phyloP scores from a whole-genome alignment of 2,329 filamentous ascomycete species.

The Trichoderma gracile region DNA sequence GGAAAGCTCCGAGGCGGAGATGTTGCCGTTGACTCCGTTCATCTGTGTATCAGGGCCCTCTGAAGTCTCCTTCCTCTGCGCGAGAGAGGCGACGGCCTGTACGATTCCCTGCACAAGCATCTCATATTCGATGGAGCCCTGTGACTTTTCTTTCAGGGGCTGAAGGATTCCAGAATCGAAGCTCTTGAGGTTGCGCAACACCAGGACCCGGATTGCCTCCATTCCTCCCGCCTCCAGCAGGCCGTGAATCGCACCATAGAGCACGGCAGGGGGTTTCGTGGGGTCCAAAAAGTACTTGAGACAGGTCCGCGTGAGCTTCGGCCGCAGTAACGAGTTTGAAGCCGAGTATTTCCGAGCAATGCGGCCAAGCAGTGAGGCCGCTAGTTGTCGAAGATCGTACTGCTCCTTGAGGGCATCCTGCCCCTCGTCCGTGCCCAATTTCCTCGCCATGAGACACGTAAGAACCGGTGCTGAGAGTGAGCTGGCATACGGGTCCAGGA shows the following conservation, averaged over 20 bases:
- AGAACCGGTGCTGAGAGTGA: conserved; percentile 81
- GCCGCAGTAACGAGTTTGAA: conserved; percentile 78
- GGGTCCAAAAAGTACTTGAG: conserved; percentile 91
- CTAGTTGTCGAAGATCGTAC: conserved; percentile 80
- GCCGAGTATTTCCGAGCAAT: conserved; percentile 80
- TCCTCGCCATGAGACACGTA: conserved; percentile 80
- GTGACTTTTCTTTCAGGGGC: conserved; percentile 54
- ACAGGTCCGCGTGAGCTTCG: conserved; percentile 88
- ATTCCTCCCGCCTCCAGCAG: conserved; percentile 73
- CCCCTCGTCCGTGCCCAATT: conserved; percentile 63
- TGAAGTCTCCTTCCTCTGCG: conserved; percentile 35
- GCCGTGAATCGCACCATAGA: conserved; percentile 86
- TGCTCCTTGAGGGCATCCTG: conserved; percentile 59
- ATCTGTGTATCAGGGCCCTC: conserved; percentile 39
- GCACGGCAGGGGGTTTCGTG: conserved; percentile 75
- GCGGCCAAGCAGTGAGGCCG: conserved; percentile 76
- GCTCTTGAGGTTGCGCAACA: conserved; percentile 56
- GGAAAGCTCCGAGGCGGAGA: conserved; percentile 41
- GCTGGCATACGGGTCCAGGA: conserved; percentile 62
- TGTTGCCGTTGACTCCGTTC: conserved; percentile 45
- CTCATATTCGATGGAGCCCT: conserved; percentile 53
- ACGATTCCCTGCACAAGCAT: conserved; percentile 58
- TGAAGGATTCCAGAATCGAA: conserved; percentile 56
- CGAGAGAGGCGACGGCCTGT: conserved; percentile 52
- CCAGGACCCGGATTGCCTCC: conserved; percentile 58